These are phyloP conservation scores for Penicillium sp. DNA, from an alignment of 2,329 filamentous ascomycete species.

Conservation along the genomic window DNA sequence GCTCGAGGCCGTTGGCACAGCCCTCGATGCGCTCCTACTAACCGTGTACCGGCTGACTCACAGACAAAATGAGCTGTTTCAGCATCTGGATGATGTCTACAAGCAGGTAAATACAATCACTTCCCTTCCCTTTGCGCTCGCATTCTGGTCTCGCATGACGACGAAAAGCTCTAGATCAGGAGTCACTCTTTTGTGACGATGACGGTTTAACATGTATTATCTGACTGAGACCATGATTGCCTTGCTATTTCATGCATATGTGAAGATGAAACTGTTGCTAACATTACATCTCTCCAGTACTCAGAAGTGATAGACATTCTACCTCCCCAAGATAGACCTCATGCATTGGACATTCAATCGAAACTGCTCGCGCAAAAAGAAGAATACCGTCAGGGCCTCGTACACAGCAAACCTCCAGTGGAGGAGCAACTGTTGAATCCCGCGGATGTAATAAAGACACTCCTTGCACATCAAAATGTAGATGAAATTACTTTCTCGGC, in stretches of 20 bases:
- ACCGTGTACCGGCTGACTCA: slow-evolving; percentile 39
- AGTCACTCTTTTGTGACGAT: slow-evolving; percentile 57
- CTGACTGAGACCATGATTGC: slow-evolving; percentile 43
- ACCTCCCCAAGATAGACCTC: slow-evolving; percentile 25
- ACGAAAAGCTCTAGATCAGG: slow-evolving; percentile 76
- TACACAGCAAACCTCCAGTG: slow-evolving; percentile 33
- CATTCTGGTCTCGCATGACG: slow-evolving; percentile 44
- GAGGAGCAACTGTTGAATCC: slow-evolving; percentile 59
- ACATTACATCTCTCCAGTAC: slow-evolving; percentile 24
- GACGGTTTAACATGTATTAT: slow-evolving; percentile 62
- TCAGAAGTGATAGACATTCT: slow-evolving; percentile 21
- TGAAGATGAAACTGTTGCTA: slow-evolving; percentile 23
- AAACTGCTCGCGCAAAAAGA: slow-evolving; percentile 32
- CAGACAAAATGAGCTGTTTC: slow-evolving; percentile 40
- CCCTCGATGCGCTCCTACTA: slow-evolving; percentile 44
- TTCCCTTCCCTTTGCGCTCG: neutral
- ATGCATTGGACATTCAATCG: slow-evolving; percentile 31
- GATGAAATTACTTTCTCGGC: slow-evolving; percentile 50
- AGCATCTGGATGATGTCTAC: slow-evolving; percentile 38
- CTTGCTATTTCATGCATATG: slow-evolving; percentile 16
- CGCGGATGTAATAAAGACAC: slow-evolving; percentile 53
- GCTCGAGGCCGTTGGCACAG: slow-evolving; percentile 38
- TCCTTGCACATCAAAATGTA: slow-evolving; percentile 63
- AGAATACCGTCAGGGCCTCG: slow-evolving; percentile 29
- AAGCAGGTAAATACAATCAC: slow-evolving; percentile 37